Percentiles rank a stretch among this genome's conserved stretches.
Conservation (phyloP, 108 stramenopile genomes). For the Cyclotella kingstonii region DNA sequence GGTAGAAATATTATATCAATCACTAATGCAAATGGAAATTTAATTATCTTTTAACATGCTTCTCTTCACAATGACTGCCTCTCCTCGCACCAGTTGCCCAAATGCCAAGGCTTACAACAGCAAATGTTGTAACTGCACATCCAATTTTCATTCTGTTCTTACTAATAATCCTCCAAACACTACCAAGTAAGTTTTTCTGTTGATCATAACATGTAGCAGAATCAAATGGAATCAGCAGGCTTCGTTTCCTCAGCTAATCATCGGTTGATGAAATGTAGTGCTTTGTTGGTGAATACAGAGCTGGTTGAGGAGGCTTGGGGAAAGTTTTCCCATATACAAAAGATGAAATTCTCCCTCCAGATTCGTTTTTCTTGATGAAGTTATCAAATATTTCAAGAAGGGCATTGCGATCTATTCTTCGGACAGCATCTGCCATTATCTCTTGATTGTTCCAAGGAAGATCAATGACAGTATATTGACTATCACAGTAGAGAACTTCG, state of each 20-base stretch:
- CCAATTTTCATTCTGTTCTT: slow-evolving; percentile 17
- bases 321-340: slow-evolving; percentile 82
- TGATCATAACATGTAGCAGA: slow-evolving; percentile 14
- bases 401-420: slow-evolving; percentile 43
- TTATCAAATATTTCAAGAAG: slow-evolving; percentile 62
- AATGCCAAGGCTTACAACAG: slow-evolving; percentile 24
- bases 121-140: slow-evolving; percentile 29
- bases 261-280: slow-evolving; percentile 10
- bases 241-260: slow-evolving; percentile 24
- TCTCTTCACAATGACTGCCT: slow-evolving; percentile 21
- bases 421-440: slow-evolving; percentile 54
- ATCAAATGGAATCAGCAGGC: slow-evolving; percentile 34
- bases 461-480: slow-evolving; percentile 13
- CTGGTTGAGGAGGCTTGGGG: slow-evolving; percentile 42
- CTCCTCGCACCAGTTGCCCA: slow-evolving; percentile 14
- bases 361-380: slow-evolving; percentile 46
- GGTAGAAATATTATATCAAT: no score
- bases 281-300: not conserved
- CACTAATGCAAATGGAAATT: no score
- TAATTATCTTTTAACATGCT: slow-evolving; percentile 2
- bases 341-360: slow-evolving; percentile 60
- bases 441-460: slow-evolving; percentile 68
- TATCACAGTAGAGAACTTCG: slow-evolving; percentile 40
- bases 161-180: slow-evolving; percentile 15
- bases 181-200: not conserved